Conservation (phyloP, 208 protist genomes). For the Naegleria lovaniensis region DNA sequence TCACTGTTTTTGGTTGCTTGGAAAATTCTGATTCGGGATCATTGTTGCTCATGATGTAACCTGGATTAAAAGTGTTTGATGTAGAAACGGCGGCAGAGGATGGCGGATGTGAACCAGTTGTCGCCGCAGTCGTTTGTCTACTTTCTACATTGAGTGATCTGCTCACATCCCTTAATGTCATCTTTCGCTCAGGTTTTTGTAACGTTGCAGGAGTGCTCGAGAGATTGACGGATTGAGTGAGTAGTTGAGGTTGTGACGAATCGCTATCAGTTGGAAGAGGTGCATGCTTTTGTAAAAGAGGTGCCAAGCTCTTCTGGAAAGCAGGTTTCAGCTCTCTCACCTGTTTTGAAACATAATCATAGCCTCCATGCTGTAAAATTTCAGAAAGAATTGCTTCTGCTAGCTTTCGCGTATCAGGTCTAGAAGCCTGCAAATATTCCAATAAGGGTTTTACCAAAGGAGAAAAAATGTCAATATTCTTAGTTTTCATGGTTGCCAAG, state of each 20-base stretch:
- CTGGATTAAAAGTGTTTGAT: too few relatives aligned
- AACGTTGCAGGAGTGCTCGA: neutral
- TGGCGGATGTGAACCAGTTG: neutral
- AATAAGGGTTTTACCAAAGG: neutral
- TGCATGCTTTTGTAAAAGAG: neutral
- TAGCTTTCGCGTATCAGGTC: neutral
- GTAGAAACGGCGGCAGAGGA: too few relatives aligned
- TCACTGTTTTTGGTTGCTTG: neutral
- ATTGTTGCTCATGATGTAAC: neutral
- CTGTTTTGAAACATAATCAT: neutral
- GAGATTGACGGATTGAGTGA: neutral
- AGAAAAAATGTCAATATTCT: neutral
- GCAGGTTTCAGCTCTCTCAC: constrained; percentile 24
- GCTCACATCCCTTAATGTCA: neutral
- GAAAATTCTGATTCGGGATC: neutral
- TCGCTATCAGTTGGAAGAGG: neutral
- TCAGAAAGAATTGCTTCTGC: neutral
- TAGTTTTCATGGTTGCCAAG: neutral
- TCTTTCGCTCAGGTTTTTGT: neutral
- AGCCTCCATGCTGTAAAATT: neutral
- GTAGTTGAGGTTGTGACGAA: neutral
- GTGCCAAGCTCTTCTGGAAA: neutral
- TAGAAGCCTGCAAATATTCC: neutral
- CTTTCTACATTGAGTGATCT: neutral
- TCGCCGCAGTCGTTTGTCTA: too few relatives aligned